Evolutionary conservation across 2,329 filamentous ascomycete genomes (phyloP).

Genomic region (Aureobasidium mangrovei): DNA sequence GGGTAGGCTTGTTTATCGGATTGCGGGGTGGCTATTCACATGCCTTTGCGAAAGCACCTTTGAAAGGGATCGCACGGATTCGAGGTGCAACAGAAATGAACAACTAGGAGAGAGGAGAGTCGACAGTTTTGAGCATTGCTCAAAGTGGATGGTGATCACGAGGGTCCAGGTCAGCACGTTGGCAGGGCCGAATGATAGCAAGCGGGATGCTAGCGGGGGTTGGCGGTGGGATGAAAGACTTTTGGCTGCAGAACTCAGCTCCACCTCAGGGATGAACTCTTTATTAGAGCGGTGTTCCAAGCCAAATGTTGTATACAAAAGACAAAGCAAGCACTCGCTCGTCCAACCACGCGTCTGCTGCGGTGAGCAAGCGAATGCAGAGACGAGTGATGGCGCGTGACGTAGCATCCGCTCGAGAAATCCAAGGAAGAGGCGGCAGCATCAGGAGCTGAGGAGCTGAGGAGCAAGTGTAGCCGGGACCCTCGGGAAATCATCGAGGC

Average conservation of each 20-base stretch:
- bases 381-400: no score
- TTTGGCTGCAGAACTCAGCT: background rate
- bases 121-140: background rate
- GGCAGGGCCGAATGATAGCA: slow-evolving; percentile 8
- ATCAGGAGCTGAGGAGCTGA: no score
- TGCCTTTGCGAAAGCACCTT: slow-evolving; percentile 2
- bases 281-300: no score
- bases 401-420: no score
- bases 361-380: no score
- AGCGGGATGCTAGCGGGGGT: background rate
- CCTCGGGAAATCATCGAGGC: no score
- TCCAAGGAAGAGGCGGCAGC: no score
- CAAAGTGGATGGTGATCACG: background rate
- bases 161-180: slow-evolving; percentile 1
- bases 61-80: background rate
- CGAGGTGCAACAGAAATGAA: background rate
- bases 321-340: no score
- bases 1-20: background rate
- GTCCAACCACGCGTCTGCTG: no score
- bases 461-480: no score
- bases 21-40: slow-evolving; percentile 12
- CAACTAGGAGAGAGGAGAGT: background rate
- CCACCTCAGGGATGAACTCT: no score
- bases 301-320: no score
- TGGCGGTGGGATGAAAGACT: background rate